Evolutionary conservation across 208 protist genomes (phyloP).

Genomic region (Leishmania arabica): DNA sequence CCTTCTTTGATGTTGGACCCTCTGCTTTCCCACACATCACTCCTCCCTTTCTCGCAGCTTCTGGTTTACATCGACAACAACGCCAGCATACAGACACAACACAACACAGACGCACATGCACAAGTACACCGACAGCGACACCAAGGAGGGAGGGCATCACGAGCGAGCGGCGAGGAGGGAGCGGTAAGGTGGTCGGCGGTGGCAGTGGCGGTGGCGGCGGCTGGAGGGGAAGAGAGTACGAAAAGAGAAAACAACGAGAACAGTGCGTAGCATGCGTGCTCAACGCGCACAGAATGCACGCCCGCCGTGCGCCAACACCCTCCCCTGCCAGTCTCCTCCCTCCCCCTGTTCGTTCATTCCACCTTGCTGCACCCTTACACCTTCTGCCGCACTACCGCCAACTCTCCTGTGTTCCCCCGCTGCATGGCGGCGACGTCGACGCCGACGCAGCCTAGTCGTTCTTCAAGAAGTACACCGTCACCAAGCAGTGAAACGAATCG

Average conservation of each 20-base stretch:
- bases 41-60: background rate
- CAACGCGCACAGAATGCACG: background rate
- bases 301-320: background rate
- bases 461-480: conserved; percentile 91
- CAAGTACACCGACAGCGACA: background rate
- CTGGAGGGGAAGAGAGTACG: background rate
- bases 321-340: background rate
- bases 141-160: background rate
- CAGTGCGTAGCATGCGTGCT: background rate
- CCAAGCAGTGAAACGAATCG: conserved; percentile 77
- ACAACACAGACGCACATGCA: background rate
- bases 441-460: conserved; percentile 50
- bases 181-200: background rate
- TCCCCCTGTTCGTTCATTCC: background rate
- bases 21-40: background rate
- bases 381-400: background rate
- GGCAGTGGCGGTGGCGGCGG: background rate
- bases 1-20: background rate
- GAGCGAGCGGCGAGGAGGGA: background rate
- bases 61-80: background rate
- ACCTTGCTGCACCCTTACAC: background rate
- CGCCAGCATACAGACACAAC: background rate
- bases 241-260: background rate
- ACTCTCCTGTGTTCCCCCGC: background rate
- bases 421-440: background rate